phyloP scores from a whole-genome alignment of 176 grass and related monocot genomes.

The Musa schizocarpa region DNA sequence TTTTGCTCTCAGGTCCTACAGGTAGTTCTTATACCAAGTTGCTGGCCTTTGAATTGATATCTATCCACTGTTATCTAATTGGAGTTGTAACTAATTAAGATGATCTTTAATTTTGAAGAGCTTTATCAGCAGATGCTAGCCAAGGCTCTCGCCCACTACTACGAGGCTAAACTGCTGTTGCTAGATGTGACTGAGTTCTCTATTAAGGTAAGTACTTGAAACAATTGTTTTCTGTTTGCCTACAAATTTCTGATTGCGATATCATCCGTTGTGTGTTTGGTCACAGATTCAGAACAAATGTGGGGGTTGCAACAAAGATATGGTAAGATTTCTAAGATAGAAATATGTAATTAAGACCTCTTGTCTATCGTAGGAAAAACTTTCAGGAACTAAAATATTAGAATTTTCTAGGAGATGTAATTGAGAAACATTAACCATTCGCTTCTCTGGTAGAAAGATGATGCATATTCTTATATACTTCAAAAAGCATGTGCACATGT shows the following conservation, averaged over 20 bases:
- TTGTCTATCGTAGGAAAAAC: not conserved
- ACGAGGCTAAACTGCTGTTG: conserved; percentile 55
- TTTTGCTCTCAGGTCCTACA: conserved; percentile 77
- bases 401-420: not conserved
- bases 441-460: too few species aligned
- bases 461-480: too few species aligned
- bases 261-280: not conserved
- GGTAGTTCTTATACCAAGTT: conserved; percentile 23
- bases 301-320: conserved; percentile 44
- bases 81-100: not conserved
- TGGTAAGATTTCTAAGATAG: conserved; percentile 29
- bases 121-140: conserved; percentile 82
- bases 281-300: conserved; percentile 94
- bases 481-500: too few species aligned
- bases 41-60: not conserved
- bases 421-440: not conserved
- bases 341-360: not conserved
- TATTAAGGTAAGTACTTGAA: conserved; percentile 34
- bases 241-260: conserved; percentile 13
- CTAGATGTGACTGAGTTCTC: conserved; percentile 83
- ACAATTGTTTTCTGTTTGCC: not conserved
- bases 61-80: not conserved
- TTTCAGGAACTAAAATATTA: not conserved
- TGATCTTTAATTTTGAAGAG: conserved; percentile 31
- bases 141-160: conserved; percentile 62